Evolutionary conservation across 1,284 basidiomycete genomes (phyloP).

Genomic region (Mycosarcoma maydis): DNA sequence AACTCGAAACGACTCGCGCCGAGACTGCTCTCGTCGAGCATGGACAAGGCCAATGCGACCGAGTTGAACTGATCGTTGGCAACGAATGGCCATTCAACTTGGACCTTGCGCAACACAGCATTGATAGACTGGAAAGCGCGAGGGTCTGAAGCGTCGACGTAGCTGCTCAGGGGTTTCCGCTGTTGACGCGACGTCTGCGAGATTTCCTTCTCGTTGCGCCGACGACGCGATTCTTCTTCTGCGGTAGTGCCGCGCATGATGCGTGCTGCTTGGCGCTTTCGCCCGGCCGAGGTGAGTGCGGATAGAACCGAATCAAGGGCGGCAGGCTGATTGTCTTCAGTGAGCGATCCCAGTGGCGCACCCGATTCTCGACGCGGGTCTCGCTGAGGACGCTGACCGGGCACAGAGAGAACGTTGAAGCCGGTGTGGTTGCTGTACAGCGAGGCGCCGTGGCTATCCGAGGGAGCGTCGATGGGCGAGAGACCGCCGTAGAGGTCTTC

Average conservation of each 20-base stretch:
- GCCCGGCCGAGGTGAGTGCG: slow-evolving; percentile 56
- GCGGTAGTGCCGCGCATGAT: slow-evolving; percentile 62
- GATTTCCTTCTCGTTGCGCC: slow-evolving; percentile 52
- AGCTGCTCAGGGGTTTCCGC: slow-evolving; percentile 41
- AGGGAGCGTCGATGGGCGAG: slow-evolving; percentile 45
- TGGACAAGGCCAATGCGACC: slow-evolving; percentile 57
- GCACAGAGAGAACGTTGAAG: slow-evolving; percentile 33
- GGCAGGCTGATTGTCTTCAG: slow-evolving; percentile 47
- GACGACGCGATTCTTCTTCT: slow-evolving; percentile 53
- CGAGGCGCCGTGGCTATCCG: slow-evolving; percentile 24
- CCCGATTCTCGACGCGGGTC: slow-evolving; percentile 32
- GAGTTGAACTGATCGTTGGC: slow-evolving; percentile 64
- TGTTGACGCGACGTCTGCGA: slow-evolving; percentile 37
- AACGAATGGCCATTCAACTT: slow-evolving; percentile 63
- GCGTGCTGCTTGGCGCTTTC: slow-evolving; percentile 60
- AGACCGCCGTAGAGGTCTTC: slow-evolving; percentile 56
- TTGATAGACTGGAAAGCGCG: slow-evolving; percentile 58
- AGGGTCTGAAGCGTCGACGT: slow-evolving; percentile 51
- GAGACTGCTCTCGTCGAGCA: slow-evolving; percentile 61
- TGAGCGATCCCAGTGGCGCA: slow-evolving; percentile 59
- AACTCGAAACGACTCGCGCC: slow-evolving; percentile 56
- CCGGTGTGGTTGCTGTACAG: slow-evolving; percentile 31
- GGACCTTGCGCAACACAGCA: slow-evolving; percentile 64
- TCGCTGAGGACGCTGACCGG: slow-evolving; percentile 35
- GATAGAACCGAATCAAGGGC: slow-evolving; percentile 58